Percentiles rank a stretch among this genome's conserved stretches.
Conservation (phyloP, 106 monocot genomes). For the Ottelia alismoides region DNA sequence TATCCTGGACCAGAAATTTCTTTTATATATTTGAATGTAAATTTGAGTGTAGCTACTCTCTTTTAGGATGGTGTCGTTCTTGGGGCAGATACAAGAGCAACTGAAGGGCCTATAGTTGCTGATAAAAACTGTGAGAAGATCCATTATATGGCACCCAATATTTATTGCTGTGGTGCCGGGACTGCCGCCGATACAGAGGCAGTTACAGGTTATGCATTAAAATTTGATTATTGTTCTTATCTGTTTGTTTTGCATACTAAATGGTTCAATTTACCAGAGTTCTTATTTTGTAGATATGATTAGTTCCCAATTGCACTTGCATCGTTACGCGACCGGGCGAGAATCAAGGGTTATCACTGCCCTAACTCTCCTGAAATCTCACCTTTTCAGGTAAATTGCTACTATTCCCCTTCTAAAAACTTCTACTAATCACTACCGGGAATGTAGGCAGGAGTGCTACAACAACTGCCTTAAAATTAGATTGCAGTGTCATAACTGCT, state of each 20-base stretch:
- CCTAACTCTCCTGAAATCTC: slow-evolving; percentile 82
- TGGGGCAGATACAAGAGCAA: slow-evolving; percentile 97
- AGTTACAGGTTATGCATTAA: slow-evolving; percentile 56
- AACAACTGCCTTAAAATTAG: no score
- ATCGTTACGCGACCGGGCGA: slow-evolving; percentile 97
- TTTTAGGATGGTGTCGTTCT: slow-evolving; percentile 99
- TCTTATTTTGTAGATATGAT: slow-evolving; percentile 64
- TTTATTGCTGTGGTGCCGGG: slow-evolving; percentile 98
- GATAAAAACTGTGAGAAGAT: slow-evolving; percentile 99
- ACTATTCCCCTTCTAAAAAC: no score
- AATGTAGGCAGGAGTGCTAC: no score
- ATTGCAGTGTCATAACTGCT: neutral
- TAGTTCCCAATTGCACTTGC: slow-evolving; percentile 90
- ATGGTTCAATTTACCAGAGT: no score
- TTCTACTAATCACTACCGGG: no score
- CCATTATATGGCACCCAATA: slow-evolving; percentile 98
- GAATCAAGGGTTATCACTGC: slow-evolving; percentile 96
- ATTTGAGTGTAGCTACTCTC: no score
- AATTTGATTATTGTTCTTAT: no score
- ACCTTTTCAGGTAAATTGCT: slow-evolving; percentile 59
- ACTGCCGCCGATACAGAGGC: slow-evolving; percentile 99
- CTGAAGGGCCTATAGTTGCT: slow-evolving; percentile 97
- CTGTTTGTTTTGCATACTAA: no score
- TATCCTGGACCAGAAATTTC: no score
- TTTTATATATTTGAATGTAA: no score